A percentile compares a stretch with the other conserved stretches of the same genome.
Evolutionary conservation across 2,329 filamentous ascomycete species (phyloP).

Genomic region (Diaporthe capsici): DNA sequence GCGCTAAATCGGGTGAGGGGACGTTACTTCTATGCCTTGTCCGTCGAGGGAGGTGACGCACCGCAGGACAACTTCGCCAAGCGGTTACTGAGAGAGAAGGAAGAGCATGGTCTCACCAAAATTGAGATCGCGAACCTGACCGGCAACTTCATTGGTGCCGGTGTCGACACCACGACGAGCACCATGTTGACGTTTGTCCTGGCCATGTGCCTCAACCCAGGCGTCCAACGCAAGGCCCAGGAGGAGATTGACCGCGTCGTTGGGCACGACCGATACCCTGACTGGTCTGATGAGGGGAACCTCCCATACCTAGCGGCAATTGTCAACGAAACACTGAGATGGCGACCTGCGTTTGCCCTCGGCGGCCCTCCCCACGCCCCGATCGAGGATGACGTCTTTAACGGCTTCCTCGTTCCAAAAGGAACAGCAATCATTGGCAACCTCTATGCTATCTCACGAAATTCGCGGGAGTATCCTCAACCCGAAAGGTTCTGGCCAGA

Average conservation of each 20-base stretch:
- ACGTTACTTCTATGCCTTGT: conserved; percentile 8
- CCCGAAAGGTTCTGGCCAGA: conserved; percentile 8
- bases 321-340: conserved; percentile 2
- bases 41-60: background rate
- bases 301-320: conserved; percentile 8
- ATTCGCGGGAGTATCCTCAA: background rate
- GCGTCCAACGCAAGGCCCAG: conserved; percentile 4
- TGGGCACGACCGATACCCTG: background rate
- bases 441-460: background rate
- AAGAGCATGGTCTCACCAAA: background rate
- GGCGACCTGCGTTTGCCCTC: conserved; percentile 3
- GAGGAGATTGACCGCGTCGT: conserved; percentile 6
- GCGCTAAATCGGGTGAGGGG: too few relatives aligned
- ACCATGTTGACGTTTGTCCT: background rate
- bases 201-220: conserved; percentile 16
- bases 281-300: background rate
- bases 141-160: background rate
- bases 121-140: conserved; percentile 15
- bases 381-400: conserved; percentile 1
- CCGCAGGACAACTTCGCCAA: conserved; percentile 15
- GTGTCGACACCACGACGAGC: conserved; percentile 11
- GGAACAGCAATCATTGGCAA: conserved; percentile 3
- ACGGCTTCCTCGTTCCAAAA: background rate
- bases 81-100: background rate
- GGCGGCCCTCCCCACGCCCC: conserved; percentile 5